Conservation (phyloP, 495 filamentous ascomycete species). For the Chaetomium fimeti region DNA sequence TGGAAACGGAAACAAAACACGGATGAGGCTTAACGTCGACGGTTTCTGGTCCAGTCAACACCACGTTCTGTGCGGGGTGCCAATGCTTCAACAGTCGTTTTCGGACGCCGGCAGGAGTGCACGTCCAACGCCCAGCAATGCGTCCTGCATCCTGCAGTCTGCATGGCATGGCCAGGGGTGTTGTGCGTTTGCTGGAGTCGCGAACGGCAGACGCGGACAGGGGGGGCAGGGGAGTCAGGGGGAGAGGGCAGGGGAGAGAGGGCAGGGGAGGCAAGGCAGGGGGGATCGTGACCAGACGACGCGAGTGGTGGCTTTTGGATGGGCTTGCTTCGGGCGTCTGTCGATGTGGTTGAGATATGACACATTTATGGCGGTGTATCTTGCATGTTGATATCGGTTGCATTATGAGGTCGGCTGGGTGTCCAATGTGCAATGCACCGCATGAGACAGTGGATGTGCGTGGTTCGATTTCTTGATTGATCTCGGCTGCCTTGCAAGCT, state of each 20-base stretch:
- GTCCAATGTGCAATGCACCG: background rate
- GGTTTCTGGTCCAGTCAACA: background rate
- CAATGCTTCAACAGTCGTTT: background rate
- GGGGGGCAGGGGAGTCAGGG: background rate
- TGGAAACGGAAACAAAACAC: background rate
- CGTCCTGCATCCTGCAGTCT: constrained; percentile 2
- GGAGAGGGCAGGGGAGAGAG: background rate
- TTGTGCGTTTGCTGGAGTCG: constrained; percentile 3
- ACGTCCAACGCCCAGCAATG: constrained; percentile 2
- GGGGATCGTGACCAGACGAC: background rate
- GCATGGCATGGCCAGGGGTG: constrained; percentile 11
- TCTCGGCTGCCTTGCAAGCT: background rate
- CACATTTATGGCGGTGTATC: constrained; percentile 17
- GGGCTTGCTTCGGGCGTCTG: constrained; percentile 3
- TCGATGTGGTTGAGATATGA: background rate
- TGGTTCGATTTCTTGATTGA: constrained; percentile 4
- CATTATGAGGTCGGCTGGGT: background rate
- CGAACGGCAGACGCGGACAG: background rate
- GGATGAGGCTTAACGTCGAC: background rate
- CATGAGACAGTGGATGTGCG: background rate
- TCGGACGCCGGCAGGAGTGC: constrained; percentile 8
- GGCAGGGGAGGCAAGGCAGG: background rate
- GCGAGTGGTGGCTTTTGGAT: background rate
- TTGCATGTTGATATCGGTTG: constrained; percentile 17
- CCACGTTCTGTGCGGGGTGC: constrained; percentile 1